Conservation (phyloP, 768 basidiomycete species). For the Brasilioporus rufonigricans region DNA sequence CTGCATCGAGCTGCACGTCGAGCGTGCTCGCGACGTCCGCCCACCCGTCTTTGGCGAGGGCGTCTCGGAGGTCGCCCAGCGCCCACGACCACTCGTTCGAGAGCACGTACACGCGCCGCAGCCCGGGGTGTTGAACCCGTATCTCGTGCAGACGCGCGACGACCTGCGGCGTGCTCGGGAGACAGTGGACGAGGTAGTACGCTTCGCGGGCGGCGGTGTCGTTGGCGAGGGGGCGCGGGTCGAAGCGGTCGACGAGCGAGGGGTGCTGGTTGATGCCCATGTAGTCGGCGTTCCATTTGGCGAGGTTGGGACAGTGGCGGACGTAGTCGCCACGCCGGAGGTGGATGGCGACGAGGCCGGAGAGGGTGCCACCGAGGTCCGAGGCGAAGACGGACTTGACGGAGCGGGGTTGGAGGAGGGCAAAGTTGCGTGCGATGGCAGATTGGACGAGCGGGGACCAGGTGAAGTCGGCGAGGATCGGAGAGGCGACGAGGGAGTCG, state of each 20-base stretch:
- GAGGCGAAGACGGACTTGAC: conserved; percentile 10
- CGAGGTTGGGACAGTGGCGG: conserved; percentile 54
- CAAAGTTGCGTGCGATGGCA: conserved; percentile 50
- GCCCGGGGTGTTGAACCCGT: conserved; percentile 28
- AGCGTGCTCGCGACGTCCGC: conserved; percentile 41
- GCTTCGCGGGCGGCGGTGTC: conserved; percentile 1
- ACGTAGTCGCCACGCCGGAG: conserved; percentile 59
- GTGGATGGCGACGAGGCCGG: conserved; percentile 52
- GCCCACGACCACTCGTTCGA: conserved; percentile 51
- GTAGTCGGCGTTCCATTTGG: conserved; percentile 41
- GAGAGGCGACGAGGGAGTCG: conserved; percentile 43
- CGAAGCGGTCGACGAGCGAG: conserved; percentile 40
- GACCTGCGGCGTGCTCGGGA: conserved; percentile 42
- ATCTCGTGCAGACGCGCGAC: conserved; percentile 38
- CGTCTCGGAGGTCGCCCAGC: conserved; percentile 36
- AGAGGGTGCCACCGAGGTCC: conserved; percentile 27
- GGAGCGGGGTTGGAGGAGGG: conserved; percentile 37
- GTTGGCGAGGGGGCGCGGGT: conserved; percentile 17
- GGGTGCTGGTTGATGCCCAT: conserved; percentile 52
- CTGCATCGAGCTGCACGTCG: conserved; percentile 41
- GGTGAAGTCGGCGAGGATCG: conserved; percentile 46
- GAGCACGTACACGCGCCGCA: conserved; percentile 44
- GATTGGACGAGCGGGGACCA: conserved; percentile 54
- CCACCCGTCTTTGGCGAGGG: conserved; percentile 49
- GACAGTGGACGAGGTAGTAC: conserved; percentile 32